Evolutionary conservation across 768 basidiomycete species (phyloP), one percentile per base, ranked within the genome.

Genomic region (Kwoniella pini): DNA sequence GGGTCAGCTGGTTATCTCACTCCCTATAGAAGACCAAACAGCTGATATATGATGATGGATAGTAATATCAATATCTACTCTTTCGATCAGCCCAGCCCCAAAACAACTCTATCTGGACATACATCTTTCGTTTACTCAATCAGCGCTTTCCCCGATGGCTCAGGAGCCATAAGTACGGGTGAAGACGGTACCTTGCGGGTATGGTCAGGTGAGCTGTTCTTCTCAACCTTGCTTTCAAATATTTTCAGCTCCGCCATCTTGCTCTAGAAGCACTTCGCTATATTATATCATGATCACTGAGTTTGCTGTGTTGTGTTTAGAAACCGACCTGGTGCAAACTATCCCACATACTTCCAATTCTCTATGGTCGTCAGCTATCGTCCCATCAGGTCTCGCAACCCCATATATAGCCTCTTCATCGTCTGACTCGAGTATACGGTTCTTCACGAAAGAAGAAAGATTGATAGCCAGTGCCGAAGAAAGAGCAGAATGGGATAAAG

Each of bases 41-140:
- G 43, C 31, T 54, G 13, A 31, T 7, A 28, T 42, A n/a, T 0
- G 22, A 13, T 22, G 1, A 24, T 21, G 1, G 19, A 9, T 44
- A 96, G 95, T 67, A 88, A 93, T 79, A 89, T 99, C 65, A 89
- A 87, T 48, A 86, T 96, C 19, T 99, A 94, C 90, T 88, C 90
- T 12, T 82, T 91, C 40, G 87, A 85, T 54, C 58, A 90, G 89
- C 75, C 72, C 83, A 45, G 82, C 88, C 54, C 87, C 10, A 38
- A 66, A 1, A 46, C 88, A 72, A 85, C 86, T 0, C 79, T 98
- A n/a, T 87, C 89, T 3, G 96, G 93, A 0, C 96, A 98, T 77
- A 95, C 93, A 1, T 96, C 93, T 21, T 99, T 97, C 76, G 91
- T 98, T 13, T 99, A 98, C 80, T 88, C 89, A 57, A 77, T 99